Conservation (phyloP, 768 basidiomycete genomes). For the Lactarius evosmus region DNA sequence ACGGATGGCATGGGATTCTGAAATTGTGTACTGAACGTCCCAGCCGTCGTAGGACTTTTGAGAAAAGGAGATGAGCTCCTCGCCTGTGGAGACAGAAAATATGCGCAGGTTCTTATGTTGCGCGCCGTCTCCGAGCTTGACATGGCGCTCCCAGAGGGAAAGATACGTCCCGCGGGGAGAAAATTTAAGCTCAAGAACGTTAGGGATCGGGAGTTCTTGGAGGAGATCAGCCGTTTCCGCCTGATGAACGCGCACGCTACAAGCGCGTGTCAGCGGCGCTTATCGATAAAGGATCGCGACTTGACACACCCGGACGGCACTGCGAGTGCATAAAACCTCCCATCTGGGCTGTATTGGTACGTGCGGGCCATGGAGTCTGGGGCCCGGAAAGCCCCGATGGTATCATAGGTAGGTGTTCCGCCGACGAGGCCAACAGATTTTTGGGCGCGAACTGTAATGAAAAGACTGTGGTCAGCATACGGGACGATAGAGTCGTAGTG, state of each 20-base stretch:
- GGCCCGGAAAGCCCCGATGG: constrained; percentile 57
- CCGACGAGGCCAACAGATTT: constrained; percentile 86
- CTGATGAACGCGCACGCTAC: constrained; percentile 75
- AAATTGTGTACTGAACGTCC: constrained; percentile 88
- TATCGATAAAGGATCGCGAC: constrained; percentile 5
- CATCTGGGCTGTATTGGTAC: constrained; percentile 81
- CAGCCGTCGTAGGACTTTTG: constrained; percentile 92
- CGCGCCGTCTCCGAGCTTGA: constrained; percentile 84
- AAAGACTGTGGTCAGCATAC: constrained; percentile 27
- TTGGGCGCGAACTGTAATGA: constrained; percentile 78
- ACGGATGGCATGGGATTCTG: constrained; percentile 81
- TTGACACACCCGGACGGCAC: constrained; percentile 66
- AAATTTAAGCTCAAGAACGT: constrained; percentile 81
- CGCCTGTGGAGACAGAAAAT: constrained; percentile 81
- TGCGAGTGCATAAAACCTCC: constrained; percentile 82
- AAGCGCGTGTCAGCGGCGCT: constrained; percentile 20
- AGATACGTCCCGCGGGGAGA: constrained; percentile 92
- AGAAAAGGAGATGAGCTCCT: constrained; percentile 81
- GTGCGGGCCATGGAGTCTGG: constrained; percentile 74
- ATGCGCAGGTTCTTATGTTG: constrained; percentile 94
- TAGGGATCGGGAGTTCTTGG: constrained; percentile 69
- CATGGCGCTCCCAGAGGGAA: constrained; percentile 93
- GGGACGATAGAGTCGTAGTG: constrained; percentile 17
- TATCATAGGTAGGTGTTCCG: constrained; percentile 71
- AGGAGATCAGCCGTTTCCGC: constrained; percentile 71